A percentile compares a stretch with the other conserved stretches of the same genome.
phyloP scores from a whole-genome alignment of 345 rosid genomes.

The Dimocarpus longan region DNA sequence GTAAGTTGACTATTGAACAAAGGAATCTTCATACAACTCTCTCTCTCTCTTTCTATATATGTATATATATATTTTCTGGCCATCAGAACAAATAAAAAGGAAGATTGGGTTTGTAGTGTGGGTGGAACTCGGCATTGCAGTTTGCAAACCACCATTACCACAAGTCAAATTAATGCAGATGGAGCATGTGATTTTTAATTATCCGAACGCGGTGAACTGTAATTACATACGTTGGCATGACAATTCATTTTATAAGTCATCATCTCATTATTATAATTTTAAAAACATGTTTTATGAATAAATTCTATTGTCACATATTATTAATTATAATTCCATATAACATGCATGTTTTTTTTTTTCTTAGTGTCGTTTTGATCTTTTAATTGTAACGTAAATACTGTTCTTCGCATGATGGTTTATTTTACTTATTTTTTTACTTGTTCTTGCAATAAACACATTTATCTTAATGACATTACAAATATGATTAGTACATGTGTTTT shows the following conservation, averaged over 20 bases:
- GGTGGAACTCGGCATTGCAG: background rate
- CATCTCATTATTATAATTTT: background rate
- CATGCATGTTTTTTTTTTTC: background rate
- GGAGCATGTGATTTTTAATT: background rate
- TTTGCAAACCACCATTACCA: too few species aligned
- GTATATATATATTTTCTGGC: too few species aligned
- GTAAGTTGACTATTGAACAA: background rate
- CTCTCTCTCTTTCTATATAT: too few species aligned
- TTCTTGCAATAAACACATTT: background rate
- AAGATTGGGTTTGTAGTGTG: too few species aligned
- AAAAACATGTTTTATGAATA: background rate
- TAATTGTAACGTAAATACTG: background rate
- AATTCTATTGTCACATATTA: background rate
- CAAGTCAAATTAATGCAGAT: background rate
- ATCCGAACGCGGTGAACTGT: background rate
- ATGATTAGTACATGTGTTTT: background rate
- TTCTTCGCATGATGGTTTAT: background rate
- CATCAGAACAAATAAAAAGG: too few species aligned
- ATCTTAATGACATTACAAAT: background rate
- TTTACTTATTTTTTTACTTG: too few species aligned
- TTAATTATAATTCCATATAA: too few species aligned
- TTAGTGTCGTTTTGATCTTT: background rate
- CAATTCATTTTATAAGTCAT: background rate
- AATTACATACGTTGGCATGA: background rate
- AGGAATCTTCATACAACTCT: background rate